Evolutionary conservation across 768 basidiomycete species (phyloP).

Genomic region (Cubamyces lactineus): DNA sequence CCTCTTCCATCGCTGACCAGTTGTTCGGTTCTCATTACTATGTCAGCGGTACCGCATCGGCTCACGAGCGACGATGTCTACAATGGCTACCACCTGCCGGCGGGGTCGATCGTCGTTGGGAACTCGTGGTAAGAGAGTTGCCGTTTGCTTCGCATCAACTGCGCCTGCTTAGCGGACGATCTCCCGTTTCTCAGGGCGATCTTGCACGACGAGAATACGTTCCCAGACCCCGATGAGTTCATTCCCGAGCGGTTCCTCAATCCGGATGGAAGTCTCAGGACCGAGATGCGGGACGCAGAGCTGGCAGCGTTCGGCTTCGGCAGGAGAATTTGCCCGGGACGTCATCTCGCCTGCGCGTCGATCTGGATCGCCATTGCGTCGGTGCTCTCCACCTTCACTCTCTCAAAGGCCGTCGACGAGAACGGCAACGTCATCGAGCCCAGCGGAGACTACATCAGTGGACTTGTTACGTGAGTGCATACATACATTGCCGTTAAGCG

Average conservation of each 20-base stretch:
- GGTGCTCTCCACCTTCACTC: constrained; percentile 31
- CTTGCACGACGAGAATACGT: constrained; percentile 26
- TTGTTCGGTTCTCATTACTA: neutral
- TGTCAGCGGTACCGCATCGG: constrained; percentile 27
- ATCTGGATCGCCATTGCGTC: constrained; percentile 33
- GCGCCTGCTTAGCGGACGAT: neutral
- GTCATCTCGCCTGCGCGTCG: constrained; percentile 30
- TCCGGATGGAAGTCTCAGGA: constrained; percentile 22
- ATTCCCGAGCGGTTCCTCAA: constrained; percentile 33
- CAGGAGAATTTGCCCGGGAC: constrained; percentile 35
- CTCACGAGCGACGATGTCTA: constrained; percentile 28
- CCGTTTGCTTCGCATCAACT: neutral
- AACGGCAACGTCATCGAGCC: constrained; percentile 32
- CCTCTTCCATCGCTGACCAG: neutral
- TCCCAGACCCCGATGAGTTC: constrained; percentile 30
- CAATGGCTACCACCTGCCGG: constrained; percentile 26
- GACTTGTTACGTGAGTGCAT: constrained; percentile 27
- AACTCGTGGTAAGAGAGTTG: constrained; percentile 28
- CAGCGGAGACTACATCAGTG: constrained; percentile 28
- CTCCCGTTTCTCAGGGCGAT: constrained; percentile 22
- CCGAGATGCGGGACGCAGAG: constrained; percentile 23
- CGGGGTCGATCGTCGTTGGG: constrained; percentile 26
- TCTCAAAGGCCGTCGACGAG: constrained; percentile 31
- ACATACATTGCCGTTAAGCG: neutral
- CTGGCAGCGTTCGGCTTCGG: constrained; percentile 27